phyloP scores from a whole-genome alignment of 768 basidiomycete species.

The Coprinopsis marcescibilis region DNA sequence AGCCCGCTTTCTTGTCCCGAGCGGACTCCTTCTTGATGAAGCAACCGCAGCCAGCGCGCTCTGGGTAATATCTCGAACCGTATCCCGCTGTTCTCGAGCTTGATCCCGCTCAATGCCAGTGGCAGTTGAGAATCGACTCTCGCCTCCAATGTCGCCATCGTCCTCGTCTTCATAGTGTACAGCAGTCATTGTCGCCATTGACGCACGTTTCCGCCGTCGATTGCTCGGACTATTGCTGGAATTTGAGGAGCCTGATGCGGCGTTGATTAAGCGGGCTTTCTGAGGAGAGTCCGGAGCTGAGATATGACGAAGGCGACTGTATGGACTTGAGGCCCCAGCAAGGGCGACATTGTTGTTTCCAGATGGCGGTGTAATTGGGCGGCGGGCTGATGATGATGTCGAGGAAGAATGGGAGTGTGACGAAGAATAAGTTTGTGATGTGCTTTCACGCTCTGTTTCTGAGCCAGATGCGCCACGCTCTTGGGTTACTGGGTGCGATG shows the following conservation, averaged over 20 bases:
- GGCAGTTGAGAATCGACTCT: conserved; percentile 12
- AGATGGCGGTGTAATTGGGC: conserved; percentile 17
- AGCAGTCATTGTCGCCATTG: conserved; percentile 22
- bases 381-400: conserved; percentile 14
- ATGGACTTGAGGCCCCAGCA: conserved; percentile 1
- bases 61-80: conserved; percentile 36
- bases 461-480: conserved; percentile 57
- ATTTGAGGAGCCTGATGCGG: conserved; percentile 17
- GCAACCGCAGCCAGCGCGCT: conserved; percentile 60
- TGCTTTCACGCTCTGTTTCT: conserved; percentile 71
- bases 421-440: conserved; percentile 24
- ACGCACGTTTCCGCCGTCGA: conserved; percentile 23
- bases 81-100: conserved; percentile 17
- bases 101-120: conserved; percentile 20
- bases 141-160: conserved; percentile 18
- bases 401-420: conserved; percentile 21
- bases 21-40: conserved; percentile 48
- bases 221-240: conserved; percentile 23
- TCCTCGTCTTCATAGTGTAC: conserved; percentile 23
- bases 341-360: conserved; percentile 3
- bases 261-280: conserved; percentile 21
- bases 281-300: conserved; percentile 30
- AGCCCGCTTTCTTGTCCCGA: conserved; percentile 29
- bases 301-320: conserved; percentile 17
- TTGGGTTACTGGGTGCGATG: conserved; percentile 24